Base-by-base conservation (phyloP, 2,329 filamentous ascomycete species). In the Beauveria sp. region DNA sequence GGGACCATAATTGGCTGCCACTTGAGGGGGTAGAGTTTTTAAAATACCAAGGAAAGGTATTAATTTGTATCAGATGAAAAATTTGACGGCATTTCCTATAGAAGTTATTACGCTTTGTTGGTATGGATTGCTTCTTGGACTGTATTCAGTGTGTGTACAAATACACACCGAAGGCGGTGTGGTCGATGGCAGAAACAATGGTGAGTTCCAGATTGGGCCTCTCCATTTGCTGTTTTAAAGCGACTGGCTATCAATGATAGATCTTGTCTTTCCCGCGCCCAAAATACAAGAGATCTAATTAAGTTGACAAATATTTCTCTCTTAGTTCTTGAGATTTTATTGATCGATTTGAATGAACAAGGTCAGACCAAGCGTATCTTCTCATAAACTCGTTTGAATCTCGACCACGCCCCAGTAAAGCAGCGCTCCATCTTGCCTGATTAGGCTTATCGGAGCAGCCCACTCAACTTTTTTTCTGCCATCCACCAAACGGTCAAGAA, bases 391-490 rank as follows among this genome's bases (percentile, higher is more conserved):
- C 20, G 12, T 3, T 8, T 16, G 5, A 16, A 14, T 51, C 9
- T n/a, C 26, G 3, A 20, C 28, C 20, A 2, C 5, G 31, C 22
- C 9, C 2, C 1, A 24, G 22, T 43, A 59, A 59, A 43, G 56
- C 56, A 34, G 56, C 56, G 24, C 8, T 26, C 6, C 3, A 5
- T 5, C 40, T 20, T 42, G 42, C 40, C 38, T 53, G 16, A 46
- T 53, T 28, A 24, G 48, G 58, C 24, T 20, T 60, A 60, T 60
- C 58, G 26, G 22, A 26, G 28, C 26, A 18, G 71, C 71, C 73
- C 74, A 73, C 74, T 70, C 71, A 45, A 68, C 70, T 73, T 75
- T 75, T 75, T 75, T 69, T 69, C 54, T 60, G 62, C 58, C 46
- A 50, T 49, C 51, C 45, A 62, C 57, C 54, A 59, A 62, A 56